phyloP scores from a whole-genome alignment of 2,329 filamentous ascomycete genomes.

The Coniochaeta sp. region DNA sequence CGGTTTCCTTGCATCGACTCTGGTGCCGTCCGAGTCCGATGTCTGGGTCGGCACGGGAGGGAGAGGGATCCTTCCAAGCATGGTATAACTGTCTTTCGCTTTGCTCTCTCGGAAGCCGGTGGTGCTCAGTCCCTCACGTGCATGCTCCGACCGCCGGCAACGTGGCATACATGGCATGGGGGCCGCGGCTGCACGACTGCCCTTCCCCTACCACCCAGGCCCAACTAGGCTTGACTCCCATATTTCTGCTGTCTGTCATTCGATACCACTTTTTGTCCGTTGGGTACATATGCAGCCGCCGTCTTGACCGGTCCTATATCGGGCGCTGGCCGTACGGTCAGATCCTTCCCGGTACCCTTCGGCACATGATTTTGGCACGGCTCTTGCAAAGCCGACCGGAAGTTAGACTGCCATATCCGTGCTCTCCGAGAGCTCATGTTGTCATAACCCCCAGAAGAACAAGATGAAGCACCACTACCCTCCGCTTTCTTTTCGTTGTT shows the following conservation, averaged over 20 bases:
- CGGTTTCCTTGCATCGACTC: neutral
- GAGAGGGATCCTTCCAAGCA: neutral
- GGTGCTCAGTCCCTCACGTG: slow-evolving; percentile 3
- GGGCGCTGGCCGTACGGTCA: neutral
- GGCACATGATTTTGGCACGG: neutral
- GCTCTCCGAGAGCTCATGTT: neutral
- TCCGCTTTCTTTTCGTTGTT: neutral
- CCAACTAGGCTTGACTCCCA: neutral
- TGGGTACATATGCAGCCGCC: neutral
- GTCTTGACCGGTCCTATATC: slow-evolving; percentile 1
- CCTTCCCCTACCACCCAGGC: neutral
- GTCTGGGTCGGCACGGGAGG: neutral
- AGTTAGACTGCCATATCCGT: neutral
- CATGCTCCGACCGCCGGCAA: slow-evolving; percentile 7
- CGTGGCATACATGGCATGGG: slow-evolving; percentile 6
- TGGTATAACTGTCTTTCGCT: neutral
- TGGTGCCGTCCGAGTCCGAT: neutral
- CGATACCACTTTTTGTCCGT: neutral
- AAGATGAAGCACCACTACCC: neutral
- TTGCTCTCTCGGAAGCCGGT: neutral
- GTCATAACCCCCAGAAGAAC: neutral
- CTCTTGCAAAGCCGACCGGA: neutral
- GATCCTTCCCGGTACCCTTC: neutral
- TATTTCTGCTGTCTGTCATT: neutral
- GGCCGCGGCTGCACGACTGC: slow-evolving; percentile 9